A percentile compares a stretch with the other conserved stretches of the same genome.
phyloP scores from a whole-genome alignment of 1,284 basidiomycete species.

The Malassezia sp. region DNA sequence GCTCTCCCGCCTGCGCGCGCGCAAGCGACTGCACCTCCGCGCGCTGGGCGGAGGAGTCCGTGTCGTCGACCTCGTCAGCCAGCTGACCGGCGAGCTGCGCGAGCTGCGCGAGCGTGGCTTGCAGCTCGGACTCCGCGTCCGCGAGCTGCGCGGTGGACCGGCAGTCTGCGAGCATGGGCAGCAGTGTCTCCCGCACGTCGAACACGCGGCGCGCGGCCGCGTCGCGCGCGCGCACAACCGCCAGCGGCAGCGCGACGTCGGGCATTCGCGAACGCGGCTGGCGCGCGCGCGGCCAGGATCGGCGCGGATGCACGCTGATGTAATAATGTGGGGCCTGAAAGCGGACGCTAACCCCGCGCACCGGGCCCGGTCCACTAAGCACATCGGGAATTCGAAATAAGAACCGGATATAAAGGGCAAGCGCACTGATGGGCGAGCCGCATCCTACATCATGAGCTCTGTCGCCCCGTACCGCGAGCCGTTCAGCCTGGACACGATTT shows the following conservation, averaged over 20 bases:
- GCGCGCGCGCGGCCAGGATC: too few relatives aligned
- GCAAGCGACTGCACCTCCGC: constrained; percentile 10
- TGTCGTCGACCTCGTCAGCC: constrained; percentile 26
- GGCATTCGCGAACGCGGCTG: not conserved
- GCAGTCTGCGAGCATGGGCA: constrained; percentile 21
- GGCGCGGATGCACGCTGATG: too few relatives aligned
- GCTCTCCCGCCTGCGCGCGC: constrained; percentile 11
- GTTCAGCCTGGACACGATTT: constrained; percentile 21
- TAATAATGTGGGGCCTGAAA: not conserved
- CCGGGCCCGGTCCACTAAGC: too few relatives aligned
- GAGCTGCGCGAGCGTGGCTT: constrained; percentile 23
- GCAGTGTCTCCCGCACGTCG: constrained; percentile 24
- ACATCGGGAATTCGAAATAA: too few relatives aligned
- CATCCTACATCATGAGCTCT: too few relatives aligned
- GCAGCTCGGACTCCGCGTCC: constrained; percentile 24
- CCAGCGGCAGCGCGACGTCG: constrained; percentile 4
- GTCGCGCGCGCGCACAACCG: constrained; percentile 16
- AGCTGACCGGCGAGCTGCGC: constrained; percentile 23
- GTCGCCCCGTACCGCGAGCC: too few relatives aligned
- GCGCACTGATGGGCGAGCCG: too few relatives aligned
- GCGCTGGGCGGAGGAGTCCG: constrained; percentile 19
- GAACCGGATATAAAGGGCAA: too few relatives aligned
- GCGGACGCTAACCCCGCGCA: too few relatives aligned
- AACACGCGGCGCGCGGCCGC: constrained; percentile 19
- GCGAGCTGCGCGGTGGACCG: constrained; percentile 15